Evolutionary conservation across 805 yeast genomes (phyloP).

Genomic region (Saturnispora gosingensis): DNA sequence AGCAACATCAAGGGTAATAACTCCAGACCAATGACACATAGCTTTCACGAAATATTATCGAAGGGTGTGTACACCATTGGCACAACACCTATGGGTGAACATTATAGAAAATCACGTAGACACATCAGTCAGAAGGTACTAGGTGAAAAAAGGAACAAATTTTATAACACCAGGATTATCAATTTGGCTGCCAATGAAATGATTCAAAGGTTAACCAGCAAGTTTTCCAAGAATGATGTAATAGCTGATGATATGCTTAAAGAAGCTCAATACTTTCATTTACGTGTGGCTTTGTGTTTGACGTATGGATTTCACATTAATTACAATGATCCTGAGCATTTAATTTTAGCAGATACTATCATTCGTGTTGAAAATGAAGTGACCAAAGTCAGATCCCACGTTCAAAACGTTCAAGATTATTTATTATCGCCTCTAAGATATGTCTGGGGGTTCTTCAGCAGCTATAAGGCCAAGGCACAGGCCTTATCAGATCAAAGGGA

Average conservation of each 20-base stretch:
- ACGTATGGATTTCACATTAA: conserved; percentile 47
- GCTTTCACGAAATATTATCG: conserved; percentile 58
- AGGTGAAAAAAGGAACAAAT: conserved; percentile 29
- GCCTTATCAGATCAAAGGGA: conserved; percentile 37
- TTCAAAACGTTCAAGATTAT: conserved; percentile 46
- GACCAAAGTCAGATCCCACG: conserved; percentile 47
- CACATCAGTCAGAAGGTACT: conserved; percentile 36
- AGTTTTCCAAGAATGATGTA: conserved; percentile 5
- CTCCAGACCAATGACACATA: conserved; percentile 58
- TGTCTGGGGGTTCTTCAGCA: conserved; percentile 12
- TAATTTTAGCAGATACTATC: conserved; percentile 39
- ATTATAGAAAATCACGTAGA: conserved; percentile 40
- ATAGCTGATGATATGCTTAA: conserved; percentile 17
- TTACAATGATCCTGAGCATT: conserved; percentile 32
- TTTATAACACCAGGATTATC: conserved; percentile 27
- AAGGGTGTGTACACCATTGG: conserved; percentile 54
- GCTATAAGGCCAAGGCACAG: conserved; percentile 14
- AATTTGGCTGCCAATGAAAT: conserved; percentile 30
- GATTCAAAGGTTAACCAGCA: conserved; percentile 13
- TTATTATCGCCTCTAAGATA: conserved; percentile 35
- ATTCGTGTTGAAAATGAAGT: conserved; percentile 48
- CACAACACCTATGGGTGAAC: conserved; percentile 48
- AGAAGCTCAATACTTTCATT: conserved; percentile 40
- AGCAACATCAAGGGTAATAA: conserved; percentile 41
- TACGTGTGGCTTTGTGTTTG: conserved; percentile 39